Evolutionary conservation across 495 filamentous ascomycete species (phyloP), one percentile per base, ranked within the genome.

Genomic region (Hyaloscypha bicolor): DNA sequence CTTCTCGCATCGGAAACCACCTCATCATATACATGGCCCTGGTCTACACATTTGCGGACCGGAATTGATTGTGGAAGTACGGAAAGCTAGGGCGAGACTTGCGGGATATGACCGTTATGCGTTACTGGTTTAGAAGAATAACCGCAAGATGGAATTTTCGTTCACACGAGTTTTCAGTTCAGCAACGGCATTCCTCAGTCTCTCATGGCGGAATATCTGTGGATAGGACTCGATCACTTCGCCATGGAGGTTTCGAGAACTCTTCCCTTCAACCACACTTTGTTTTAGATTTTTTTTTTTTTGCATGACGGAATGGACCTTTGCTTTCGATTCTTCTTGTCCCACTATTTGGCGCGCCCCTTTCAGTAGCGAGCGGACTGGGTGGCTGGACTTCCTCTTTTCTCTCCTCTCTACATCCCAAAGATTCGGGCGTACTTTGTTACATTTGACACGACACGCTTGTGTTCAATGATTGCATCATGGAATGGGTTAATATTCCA

Each of bases 261-360:
- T 62, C 56, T 69, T 62, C 64, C 32, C 52, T 71, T 68, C 64
- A 42, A 68, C 57, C 45, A 67, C 52, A 63, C 61, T 60, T 56
- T 72, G 51, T 72, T 69, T 72, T 74, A 71, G 70, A 72, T 59
- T 71, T 73, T 66, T 67, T 73, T 66, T 67, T 69, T 67, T 62
- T 68, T 73, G 71, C 73, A 75, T 71, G 71, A 73, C 55, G 66
- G 66, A 67, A 65, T 68, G 65, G 73, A 25, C 48, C 19, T 48
- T 75, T 75, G 64, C 68, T 71, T 75, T 73, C 69, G 68, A 74
- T 74, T 74, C 70, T 75, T 71, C 62, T 74, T 74, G 72, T 74
- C 64, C 66, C 59, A 74, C 58, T 74, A 70, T 55, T 68, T 55
- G 71, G 57, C 64, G 64, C 62, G 64, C 67, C 60, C 33, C 65